Evolutionary conservation across 148 eudicot genomes (phyloP), one percentile per base, ranked within the genome.

Genomic region (Drosera capensis): DNA sequence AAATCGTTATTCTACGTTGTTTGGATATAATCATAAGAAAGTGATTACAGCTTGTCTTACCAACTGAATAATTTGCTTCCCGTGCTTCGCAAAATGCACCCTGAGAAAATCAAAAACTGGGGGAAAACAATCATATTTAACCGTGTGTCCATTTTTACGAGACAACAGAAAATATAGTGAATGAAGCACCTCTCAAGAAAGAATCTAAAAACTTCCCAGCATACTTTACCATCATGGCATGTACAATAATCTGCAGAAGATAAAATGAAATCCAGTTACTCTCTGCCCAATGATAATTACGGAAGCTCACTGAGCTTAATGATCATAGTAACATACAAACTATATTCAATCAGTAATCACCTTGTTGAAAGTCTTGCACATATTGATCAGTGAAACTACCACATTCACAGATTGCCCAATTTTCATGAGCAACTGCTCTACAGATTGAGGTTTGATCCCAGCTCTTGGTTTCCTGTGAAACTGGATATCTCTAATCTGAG

Each of bases 131-230:
- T 25, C 31, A 2, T n/a, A 45, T 0, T 7, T 17, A 2, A 45
- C 4, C 6, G 12, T 41, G 41, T 12, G 29, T 14, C 16, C 25
- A 12, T 25, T 23, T 25, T 13, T 18, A 1, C 15, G 20, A 23
- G 7, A 5, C 21, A 52, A n/a, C 11, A 14, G 35, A 4, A 38
- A 7, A 14, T 43, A 38, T 1, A 21, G 3, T 43, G 26, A 18
- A 38, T 9, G 17, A 41, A 12, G 15, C 65, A 76, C 82, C 82
- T 76, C 64, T 72, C 38, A 76, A 70, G 47, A 76, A 76, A 26
- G 68, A 62, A 41, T 76, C 78, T 12, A 76, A 49, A 47, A 68
- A 76, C 73, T 68, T 76, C 56, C 82, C 78, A 45, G 78, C 82
- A 54, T 71, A 66, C 70, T 76, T 76, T 49, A 76, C 69, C 46